Base-by-base conservation (phyloP, 148 eudicot species). In the Selenicereus undatus region DNA sequence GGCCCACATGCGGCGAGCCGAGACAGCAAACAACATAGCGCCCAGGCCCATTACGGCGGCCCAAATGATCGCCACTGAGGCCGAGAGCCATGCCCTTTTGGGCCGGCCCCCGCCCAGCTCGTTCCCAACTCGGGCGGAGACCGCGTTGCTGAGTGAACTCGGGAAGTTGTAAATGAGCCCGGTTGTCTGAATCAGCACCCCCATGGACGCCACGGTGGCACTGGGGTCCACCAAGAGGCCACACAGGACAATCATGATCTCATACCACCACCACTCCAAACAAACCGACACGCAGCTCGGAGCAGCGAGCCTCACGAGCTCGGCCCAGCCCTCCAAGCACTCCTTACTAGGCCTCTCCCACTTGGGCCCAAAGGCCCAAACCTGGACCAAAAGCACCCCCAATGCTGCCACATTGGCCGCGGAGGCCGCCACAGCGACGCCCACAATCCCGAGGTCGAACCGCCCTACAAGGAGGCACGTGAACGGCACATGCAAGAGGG, bases 261-360 rank as follows among this genome's bases (percentile, higher is more conserved):
- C 98, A 22, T 93, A 93, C 97, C 97, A 93, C 97, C 97, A 93
- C 97, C 97, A 93, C 85, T 93, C 97, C 11, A 92, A 82, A 35
- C 98, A 94, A 7, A 92, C 96, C 3, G 96, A 89, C 0, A 88
- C 86, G 39, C 98, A 94, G 82, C 96, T 94, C 43, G 98, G 98
- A 24, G 86, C 93, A 2, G 98, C 96, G 0, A 94, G 80, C 22
- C 80, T 74, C 0, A 92, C 80, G 0, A 94, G 85, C 66, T 91
- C 92, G 70, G 74, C 85, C 98, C 98, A 92, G 62, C 92, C 94
- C 10, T 84, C 81, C n/a, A 94, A 45, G 14, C 93, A 94, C 51
- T 90, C 90, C 21, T 81, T 78, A 82, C 85, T 90, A 5, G 91
- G 97, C 0, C 84, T 86, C 10, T 79, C 71, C 98, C 94, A 92